Evolutionary conservation across 345 rosid species (phyloP), one percentile per base, ranked within the genome.

Genomic region (Schrenkiella parvula): DNA sequence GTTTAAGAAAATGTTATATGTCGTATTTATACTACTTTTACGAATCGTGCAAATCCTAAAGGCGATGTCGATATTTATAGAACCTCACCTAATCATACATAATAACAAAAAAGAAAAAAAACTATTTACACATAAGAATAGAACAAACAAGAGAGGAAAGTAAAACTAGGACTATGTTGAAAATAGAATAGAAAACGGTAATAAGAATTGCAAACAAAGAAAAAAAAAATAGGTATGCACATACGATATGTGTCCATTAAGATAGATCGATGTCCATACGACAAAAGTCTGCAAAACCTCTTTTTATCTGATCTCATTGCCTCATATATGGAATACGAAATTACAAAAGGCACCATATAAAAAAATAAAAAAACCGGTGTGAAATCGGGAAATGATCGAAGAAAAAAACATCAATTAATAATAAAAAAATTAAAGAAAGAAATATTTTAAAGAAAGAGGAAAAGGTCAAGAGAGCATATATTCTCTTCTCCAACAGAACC

Each of bases 391-490:
- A 75, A 75, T 61, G 65, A 62, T 68, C 38, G 57, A 52, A 74
- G 53, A 75, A 57, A 58, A 63, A 53, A 3, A 34, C 51, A 76
- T 70, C 11, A 61, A 63, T 6, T 61, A 61, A 60, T 17, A 39
- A 46, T 76, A 81, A 82, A 63, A 67, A 80, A 55, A 54, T 39
- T 60, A 62, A 74, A 78, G 60, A 64, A 58, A 67, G 71, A 64
- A 81, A 79, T 80, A 73, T 76, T 82, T 82, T 78, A 76, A 81
- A 66, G 68, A 60, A 81, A 80, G 83, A 74, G 79, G 84, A 80
- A 77, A 82, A 76, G 75, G 84, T 53, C 80, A 82, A 83, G 84
- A 70, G 80, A 89, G 92, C 89, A 86, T 86, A 87, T 89, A 89
- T 89, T 89, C 96, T 81, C 84, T 74, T 69, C 72, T 81, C 79